These are phyloP conservation scores for Dysphania ambrosioides DNA, from an alignment of 148 eudicot genomes.

Conservation along the genomic window DNA sequence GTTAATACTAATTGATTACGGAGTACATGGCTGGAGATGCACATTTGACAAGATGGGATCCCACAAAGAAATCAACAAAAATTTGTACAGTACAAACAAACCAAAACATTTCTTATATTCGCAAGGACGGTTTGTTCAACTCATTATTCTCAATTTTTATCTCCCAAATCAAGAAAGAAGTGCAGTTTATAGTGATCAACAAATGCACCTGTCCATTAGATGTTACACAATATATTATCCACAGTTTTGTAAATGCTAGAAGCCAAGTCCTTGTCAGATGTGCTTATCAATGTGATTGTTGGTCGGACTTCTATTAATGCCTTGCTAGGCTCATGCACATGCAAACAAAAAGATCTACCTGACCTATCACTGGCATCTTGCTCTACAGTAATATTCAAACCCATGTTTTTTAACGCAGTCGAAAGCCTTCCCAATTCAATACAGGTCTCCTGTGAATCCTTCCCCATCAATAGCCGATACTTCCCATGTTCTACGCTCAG, in stretches of 20 bases:
- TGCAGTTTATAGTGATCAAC: neutral
- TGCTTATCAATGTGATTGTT: slow-evolving; percentile 40
- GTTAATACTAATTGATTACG: too few species aligned
- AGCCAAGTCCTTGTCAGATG: slow-evolving; percentile 50
- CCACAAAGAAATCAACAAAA: neutral
- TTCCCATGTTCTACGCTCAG: slow-evolving; percentile 50
- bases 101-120: neutral
- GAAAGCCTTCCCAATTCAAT: slow-evolving; percentile 39
- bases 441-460: slow-evolving; percentile 32
- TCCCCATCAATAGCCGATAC: slow-evolving; percentile 33
- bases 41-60: neutral
- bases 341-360: slow-evolving; percentile 27
- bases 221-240: slow-evolving; percentile 34
- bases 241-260: slow-evolving; percentile 47
- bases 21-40: too few species aligned
- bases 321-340: slow-evolving; percentile 45
- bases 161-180: neutral
- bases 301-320: slow-evolving; percentile 46
- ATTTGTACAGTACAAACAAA: neutral
- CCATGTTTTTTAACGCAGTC: slow-evolving; percentile 46
- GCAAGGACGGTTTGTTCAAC: neutral
- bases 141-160: neutral
- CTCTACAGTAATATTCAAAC: slow-evolving; percentile 44
- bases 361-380: slow-evolving; percentile 30
- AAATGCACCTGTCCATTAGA: slow-evolving; percentile 13